Evolutionary conservation across 2,329 filamentous ascomycete genomes (phyloP), one percentile per base, ranked within the genome.

Genomic region (Claviceps purpurea): DNA sequence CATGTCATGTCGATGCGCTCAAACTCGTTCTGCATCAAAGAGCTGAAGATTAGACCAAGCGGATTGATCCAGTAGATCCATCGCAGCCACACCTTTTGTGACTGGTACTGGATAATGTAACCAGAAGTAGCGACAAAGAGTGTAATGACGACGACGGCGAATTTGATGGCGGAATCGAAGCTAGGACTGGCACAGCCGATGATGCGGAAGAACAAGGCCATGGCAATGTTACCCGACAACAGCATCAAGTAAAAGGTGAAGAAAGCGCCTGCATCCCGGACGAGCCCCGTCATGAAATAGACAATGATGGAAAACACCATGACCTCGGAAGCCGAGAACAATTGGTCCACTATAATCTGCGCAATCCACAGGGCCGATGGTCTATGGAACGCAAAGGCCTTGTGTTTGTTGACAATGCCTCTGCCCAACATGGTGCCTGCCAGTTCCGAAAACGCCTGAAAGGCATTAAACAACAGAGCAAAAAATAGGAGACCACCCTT

Each of bases 1-100:
- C 89, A 95, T 0, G 76, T 81, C 63, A 95, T 71, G 30, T 82
- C 74, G 43, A 87, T 72, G 11, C 78, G 70, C 39, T 76, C 74
- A 60, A 95, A 95, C 62, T 95, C 89, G 61, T 95, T 95, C 60
- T 87, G 80, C 87, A 95, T 93, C 67, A 95, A 67, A 2, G 81
- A 73, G 11, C 83, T 78, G 62, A 95, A 94, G 0, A 82, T 79
- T 2, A 93, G 74, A 46, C 86, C 87, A 0, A 90, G 70, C 0
- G 82, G 75, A 55, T 89, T 89, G 65, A 89, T 71, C 72, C 83
- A 91, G 68, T 82, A 87, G 55, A 91, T 82, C 87, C 87, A 93
- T 18, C 84, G 73, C 5, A 90, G 65, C 83, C 87, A 91, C 4
- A 83, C 81, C 59, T 89, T 84, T 59, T 87, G 79, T 2, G 73